phyloP scores from a whole-genome alignment of 768 basidiomycete genomes.

The Suillus subaureus region DNA sequence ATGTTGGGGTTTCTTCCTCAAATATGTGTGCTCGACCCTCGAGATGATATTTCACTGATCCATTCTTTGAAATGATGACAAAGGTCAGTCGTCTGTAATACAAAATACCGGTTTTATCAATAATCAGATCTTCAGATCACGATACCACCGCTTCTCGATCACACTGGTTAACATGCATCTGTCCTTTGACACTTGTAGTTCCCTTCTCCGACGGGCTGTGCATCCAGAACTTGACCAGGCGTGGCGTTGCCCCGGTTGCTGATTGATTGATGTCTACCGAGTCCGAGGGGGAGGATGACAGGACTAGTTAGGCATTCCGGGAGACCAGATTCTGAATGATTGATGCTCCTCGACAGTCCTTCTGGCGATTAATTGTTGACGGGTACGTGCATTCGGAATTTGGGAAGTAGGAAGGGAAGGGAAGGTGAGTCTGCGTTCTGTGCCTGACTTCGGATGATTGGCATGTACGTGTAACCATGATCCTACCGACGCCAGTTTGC shows the following conservation, averaged over 20 bases:
- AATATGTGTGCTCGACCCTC: not conserved
- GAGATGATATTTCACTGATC: not conserved
- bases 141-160: not conserved
- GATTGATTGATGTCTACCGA: not conserved
- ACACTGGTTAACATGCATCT: not conserved
- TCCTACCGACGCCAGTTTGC: not conserved
- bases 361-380: conserved; percentile 10
- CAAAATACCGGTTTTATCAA: not conserved
- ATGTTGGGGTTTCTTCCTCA: not conserved
- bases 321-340: not conserved
- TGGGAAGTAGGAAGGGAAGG: not conserved
- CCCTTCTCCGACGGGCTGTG: not conserved
- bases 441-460: conserved; percentile 6
- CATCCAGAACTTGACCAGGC: not conserved
- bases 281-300: not conserved
- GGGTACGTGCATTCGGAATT: not conserved
- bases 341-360: not conserved
- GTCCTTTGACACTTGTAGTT: not conserved
- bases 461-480: not conserved
- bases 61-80: not conserved
- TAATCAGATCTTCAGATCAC: not conserved
- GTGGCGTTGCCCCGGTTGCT: not conserved
- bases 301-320: not conserved
- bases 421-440: not conserved
- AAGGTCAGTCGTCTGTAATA: not conserved